Percentiles rank a stretch among this genome's conserved stretches.
These are phyloP conservation scores for Canavalia gladiata DNA, from an alignment of 306 rosid species.

Conservation along the genomic window DNA sequence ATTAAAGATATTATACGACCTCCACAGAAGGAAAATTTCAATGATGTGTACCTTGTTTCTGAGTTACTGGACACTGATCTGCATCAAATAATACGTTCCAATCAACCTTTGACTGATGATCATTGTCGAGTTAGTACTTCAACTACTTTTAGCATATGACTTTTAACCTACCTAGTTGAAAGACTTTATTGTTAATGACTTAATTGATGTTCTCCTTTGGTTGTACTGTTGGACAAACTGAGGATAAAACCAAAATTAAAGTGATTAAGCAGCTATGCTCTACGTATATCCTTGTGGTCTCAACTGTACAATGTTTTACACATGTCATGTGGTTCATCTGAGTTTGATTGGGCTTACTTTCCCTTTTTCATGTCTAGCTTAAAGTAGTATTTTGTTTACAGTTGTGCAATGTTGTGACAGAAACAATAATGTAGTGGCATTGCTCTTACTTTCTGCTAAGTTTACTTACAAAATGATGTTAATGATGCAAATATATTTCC, in stretches of 20 bases:
- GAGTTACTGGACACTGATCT: conserved; percentile 96
- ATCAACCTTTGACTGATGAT: conserved; percentile 84
- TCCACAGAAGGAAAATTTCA: conserved; percentile 90
- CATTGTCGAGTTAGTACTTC: conserved; percentile 89
- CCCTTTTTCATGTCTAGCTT: conserved; percentile 2
- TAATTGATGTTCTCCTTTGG: conserved; percentile 8
- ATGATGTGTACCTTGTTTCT: conserved; percentile 88
- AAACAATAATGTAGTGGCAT: conserved; percentile 2
- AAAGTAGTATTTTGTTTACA: not conserved
- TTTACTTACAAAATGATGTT: not conserved
- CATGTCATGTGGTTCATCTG: not conserved
- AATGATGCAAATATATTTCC: not conserved
- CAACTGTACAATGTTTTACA: not conserved
- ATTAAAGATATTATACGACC: conserved; percentile 90
- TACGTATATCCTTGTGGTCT: not conserved
- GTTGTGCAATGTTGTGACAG: conserved; percentile 13
- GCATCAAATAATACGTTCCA: conserved; percentile 91
- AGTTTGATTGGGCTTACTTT: not conserved
- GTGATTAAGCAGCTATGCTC: conserved; percentile 17
- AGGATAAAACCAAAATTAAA: not conserved
- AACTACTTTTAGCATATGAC: conserved; percentile 40
- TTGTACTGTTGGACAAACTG: conserved; percentile 28
- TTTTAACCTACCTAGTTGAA: conserved; percentile 23
- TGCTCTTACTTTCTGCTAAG: conserved; percentile 15
- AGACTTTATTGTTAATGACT: conserved; percentile 1